These are phyloP conservation scores for Neofusicoccum umdonicola DNA, from an alignment of 2,329 filamentous ascomycete species.

Conservation along the genomic window DNA sequence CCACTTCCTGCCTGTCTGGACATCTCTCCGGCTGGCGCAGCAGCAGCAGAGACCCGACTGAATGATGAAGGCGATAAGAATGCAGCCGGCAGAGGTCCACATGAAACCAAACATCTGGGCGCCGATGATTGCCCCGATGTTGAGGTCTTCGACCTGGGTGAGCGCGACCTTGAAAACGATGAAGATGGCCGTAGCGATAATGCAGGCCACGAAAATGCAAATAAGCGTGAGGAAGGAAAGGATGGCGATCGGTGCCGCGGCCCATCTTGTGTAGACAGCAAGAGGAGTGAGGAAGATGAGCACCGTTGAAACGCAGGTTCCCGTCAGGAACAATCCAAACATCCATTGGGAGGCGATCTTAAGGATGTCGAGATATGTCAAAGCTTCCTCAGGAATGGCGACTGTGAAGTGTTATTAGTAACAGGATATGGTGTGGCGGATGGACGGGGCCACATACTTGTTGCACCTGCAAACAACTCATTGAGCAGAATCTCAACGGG, in stretches of 20 bases:
- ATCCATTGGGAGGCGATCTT: slow-evolving; percentile 75
- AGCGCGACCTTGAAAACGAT: slow-evolving; percentile 77
- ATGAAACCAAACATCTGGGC: slow-evolving; percentile 79
- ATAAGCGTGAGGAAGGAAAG: slow-evolving; percentile 67
- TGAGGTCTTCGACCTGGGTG: slow-evolving; percentile 66
- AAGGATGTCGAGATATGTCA: slow-evolving; percentile 70
- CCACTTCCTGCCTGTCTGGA: slow-evolving; percentile 48
- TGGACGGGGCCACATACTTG: slow-evolving; percentile 50
- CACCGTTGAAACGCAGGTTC: slow-evolving; percentile 66
- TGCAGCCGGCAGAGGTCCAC: slow-evolving; percentile 74
- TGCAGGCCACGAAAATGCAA: slow-evolving; percentile 65
- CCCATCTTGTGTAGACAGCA: slow-evolving; percentile 53
- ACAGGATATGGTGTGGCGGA: neutral
- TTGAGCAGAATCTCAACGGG: slow-evolving; percentile 76
- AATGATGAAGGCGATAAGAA: slow-evolving; percentile 66
- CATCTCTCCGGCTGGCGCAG: slow-evolving; percentile 58
- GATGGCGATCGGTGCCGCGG: slow-evolving; percentile 65
- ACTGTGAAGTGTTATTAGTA: slow-evolving; percentile 46
- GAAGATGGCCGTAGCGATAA: slow-evolving; percentile 81
- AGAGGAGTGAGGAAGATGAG: slow-evolving; percentile 64
- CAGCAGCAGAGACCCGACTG: slow-evolving; percentile 79
- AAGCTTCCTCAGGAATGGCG: slow-evolving; percentile 73
- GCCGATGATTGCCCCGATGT: slow-evolving; percentile 71
- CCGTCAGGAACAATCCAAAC: slow-evolving; percentile 82
- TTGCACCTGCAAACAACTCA: slow-evolving; percentile 78